Evolutionary conservation across 176 grass and related monocot genomes (phyloP).

Genomic region (Triticum urartu): DNA sequence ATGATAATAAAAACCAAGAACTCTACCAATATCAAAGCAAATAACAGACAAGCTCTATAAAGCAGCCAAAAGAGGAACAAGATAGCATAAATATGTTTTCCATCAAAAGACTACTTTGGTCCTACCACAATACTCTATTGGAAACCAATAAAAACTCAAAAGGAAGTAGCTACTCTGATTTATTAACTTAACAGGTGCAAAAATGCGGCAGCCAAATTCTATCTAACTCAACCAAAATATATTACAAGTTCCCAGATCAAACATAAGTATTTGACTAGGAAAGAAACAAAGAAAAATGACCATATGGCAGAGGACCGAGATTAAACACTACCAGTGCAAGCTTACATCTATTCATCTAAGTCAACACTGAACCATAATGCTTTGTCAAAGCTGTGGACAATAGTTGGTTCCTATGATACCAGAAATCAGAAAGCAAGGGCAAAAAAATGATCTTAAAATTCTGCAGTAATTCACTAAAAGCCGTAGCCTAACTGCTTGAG

Average conservation of each 20-base stretch:
- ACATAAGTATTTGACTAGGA: not conserved
- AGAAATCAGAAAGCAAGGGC: not conserved
- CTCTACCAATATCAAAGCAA: not conserved
- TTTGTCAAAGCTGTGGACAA: not conserved
- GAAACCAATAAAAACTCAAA: not conserved
- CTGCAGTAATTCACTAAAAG: not conserved
- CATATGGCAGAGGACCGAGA: slow-evolving; percentile 2
- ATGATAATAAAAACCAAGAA: not conserved
- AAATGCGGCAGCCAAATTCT: not conserved
- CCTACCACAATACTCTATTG: slow-evolving; percentile 1
- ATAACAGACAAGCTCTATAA: not conserved
- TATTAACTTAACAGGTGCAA: not conserved
- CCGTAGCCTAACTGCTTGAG: not conserved
- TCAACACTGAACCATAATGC: not conserved
- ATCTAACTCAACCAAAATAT: not conserved
- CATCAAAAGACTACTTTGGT: not conserved
- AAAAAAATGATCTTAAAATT: not conserved
- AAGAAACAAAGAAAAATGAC: not conserved
- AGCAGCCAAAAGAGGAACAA: not conserved
- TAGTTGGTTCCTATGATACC: slow-evolving; percentile 1
- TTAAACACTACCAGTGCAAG: not conserved
- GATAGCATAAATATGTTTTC: not conserved
- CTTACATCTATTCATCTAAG: not conserved
- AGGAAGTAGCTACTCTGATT: not conserved
- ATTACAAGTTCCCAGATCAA: no score